A percentile compares a stretch with the other conserved stretches of the same genome.
These are phyloP conservation scores for Fagus sylvatica DNA, from an alignment of 306 rosid genomes.

Conservation along the genomic window DNA sequence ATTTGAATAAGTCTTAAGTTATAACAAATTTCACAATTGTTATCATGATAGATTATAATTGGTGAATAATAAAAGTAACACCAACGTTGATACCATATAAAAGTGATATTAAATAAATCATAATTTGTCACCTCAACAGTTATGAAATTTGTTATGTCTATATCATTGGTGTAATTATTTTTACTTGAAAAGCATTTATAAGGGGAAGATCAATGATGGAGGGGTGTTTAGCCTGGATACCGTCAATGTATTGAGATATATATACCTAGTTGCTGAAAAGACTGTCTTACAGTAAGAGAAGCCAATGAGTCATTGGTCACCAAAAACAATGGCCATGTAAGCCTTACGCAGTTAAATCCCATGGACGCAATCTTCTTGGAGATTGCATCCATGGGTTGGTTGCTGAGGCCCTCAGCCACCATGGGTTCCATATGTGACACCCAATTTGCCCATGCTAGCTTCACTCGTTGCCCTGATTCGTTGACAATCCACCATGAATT, in stretches of 20 bases:
- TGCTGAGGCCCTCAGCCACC: conserved; percentile 87
- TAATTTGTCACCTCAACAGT: too few relatives aligned
- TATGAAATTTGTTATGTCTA: too few relatives aligned
- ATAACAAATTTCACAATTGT: too few relatives aligned
- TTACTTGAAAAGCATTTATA: conserved; percentile 70
- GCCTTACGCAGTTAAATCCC: conserved; percentile 93
- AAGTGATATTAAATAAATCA: too few relatives aligned
- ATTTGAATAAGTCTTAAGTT: too few relatives aligned
- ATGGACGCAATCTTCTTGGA: conserved; percentile 45
- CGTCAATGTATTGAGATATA: conserved; percentile 40
- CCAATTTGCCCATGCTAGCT: conserved; percentile 86
- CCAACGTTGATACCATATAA: too few relatives aligned
- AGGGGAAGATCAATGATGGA: conserved; percentile 67
- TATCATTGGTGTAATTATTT: not conserved
- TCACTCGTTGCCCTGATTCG: conserved; percentile 60
- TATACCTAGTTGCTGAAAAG: conserved; percentile 60
- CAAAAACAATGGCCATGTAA: conserved; percentile 76
- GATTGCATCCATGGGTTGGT: conserved; percentile 62
- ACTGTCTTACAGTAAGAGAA: conserved; percentile 68
- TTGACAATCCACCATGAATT: conserved; percentile 76
- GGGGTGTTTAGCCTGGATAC: conserved; percentile 72
- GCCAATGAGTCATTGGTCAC: conserved; percentile 61
- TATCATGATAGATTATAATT: too few relatives aligned
- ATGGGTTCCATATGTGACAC: conserved; percentile 69
- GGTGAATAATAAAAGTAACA: too few relatives aligned